Percentiles rank a stretch among this genome's conserved stretches.
phyloP scores from a whole-genome alignment of 1,284 basidiomycete species.

The Trichosporon ovoides region DNA sequence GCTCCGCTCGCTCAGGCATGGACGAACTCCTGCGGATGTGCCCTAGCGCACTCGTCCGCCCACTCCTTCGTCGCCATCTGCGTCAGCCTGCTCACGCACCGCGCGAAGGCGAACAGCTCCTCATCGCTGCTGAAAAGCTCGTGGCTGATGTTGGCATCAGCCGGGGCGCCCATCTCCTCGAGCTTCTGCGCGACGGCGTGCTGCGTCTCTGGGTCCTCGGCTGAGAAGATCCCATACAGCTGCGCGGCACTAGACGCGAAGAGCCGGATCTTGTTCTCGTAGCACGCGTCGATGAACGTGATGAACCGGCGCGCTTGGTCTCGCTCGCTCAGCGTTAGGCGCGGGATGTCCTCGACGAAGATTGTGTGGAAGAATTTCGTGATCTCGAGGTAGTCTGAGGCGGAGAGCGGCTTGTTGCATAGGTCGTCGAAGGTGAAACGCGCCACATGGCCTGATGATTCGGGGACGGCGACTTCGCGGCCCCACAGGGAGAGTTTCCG shows the following conservation, averaged over 20 bases:
- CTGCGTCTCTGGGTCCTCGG: constrained; percentile 57
- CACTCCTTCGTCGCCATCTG: constrained; percentile 62
- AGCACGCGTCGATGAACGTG: constrained; percentile 81
- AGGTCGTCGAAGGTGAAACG: constrained; percentile 82
- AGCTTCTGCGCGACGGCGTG: not conserved
- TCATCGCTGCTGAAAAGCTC: constrained; percentile 90
- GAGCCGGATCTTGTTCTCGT: constrained; percentile 64
- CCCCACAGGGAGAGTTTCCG: constrained; percentile 83
- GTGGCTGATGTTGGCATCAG: constrained; percentile 67
- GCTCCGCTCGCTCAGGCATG: too few relatives aligned
- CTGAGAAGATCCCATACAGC: constrained; percentile 79
- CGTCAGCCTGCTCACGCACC: constrained; percentile 81
- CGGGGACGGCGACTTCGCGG: constrained; percentile 69
- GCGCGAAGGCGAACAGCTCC: constrained; percentile 88
- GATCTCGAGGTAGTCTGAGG: constrained; percentile 93
- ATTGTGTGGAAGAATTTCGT: constrained; percentile 81
- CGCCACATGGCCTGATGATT: constrained; percentile 71
- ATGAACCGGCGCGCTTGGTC: constrained; percentile 93
- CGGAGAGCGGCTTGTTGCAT: constrained; percentile 83
- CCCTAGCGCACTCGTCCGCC: constrained; percentile 20
- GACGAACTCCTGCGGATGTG: constrained; percentile 7
- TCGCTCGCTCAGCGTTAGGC: constrained; percentile 80
- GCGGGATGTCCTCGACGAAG: constrained; percentile 81
- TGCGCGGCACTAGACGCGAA: constrained; percentile 86
- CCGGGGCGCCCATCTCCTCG: constrained; percentile 62